Evolutionary conservation across 805 yeast species (phyloP), one percentile per base, ranked within the genome.

Genomic region (Candida namnaoensis): DNA sequence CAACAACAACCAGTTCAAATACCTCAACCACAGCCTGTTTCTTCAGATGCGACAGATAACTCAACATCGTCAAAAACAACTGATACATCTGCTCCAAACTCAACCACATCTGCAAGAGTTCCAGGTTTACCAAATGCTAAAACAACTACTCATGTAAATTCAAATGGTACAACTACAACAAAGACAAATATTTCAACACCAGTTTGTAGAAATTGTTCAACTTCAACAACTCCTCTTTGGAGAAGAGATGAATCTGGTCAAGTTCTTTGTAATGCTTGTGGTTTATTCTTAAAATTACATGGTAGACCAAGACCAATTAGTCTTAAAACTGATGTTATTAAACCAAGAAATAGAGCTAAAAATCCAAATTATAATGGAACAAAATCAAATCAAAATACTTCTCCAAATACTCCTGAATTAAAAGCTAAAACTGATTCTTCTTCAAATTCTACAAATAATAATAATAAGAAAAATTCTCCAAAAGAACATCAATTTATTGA

Each of bases 181-280:
- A 79, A 78, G 49, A 69, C 80, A 14, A 79, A 75, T 52, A 74
- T 78, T 46, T 61, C 80, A 12, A 67, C 77, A 32, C 87, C 95
- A 5, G 72, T 82, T 23, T 90, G 98, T 60, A 86, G 83, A 51
- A 90, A 90, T 61, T 90, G 98, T 65, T 76, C 82, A 54, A 90
- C 98, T 2, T 84, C 88, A 44, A 90, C 93, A 2, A 90, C 98
- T 2, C 97, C 98, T 1, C 67, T 90, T 27, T 90, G 97, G 97
- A 74, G 97, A 62, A 72, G 97, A 48, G 96, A 90, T 62, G 96
- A 88, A 54, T 77, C 85, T 10, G 95, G 95, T 13, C 82, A 81
- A 52, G 95, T 90, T 32, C 71, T 90, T 38, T 90, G 98, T 61
- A 90, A 90, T 65, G 98, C 98, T 9, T 88, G 96, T 66, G 96